These are phyloP conservation scores for Rosellinia necatrix DNA, from an alignment of 2,329 filamentous ascomycete genomes.

Conservation along the genomic window DNA sequence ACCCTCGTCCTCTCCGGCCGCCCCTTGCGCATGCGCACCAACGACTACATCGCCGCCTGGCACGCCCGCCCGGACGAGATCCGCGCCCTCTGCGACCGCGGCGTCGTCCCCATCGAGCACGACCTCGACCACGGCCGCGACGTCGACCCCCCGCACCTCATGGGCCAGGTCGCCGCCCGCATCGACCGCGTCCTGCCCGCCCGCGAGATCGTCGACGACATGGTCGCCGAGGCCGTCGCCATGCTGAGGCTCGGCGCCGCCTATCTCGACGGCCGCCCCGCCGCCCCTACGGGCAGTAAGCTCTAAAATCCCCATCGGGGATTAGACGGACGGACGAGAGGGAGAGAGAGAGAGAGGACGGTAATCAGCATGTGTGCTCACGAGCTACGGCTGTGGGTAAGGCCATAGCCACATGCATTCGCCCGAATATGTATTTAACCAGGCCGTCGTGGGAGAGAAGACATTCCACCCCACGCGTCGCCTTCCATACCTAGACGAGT, in stretches of 20 bases:
- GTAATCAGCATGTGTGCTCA: background rate
- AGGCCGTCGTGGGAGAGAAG: no score
- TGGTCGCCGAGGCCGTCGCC: constrained; percentile 77
- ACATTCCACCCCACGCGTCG: no score
- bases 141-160: constrained; percentile 83
- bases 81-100: constrained; percentile 72
- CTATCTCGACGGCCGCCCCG: constrained; percentile 54
- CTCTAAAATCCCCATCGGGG: no score
- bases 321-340: no score
- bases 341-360: background rate
- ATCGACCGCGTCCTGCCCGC: constrained; percentile 81
- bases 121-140: constrained; percentile 84
- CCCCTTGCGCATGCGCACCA: constrained; percentile 78
- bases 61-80: constrained; percentile 77
- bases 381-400: no score
- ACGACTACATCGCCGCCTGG: constrained; percentile 84
- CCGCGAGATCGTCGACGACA: constrained; percentile 82
- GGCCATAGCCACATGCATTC: no score
- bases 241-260: constrained; percentile 65
- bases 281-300: constrained; percentile 44
- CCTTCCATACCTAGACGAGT: no score
- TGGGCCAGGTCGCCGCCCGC: constrained; percentile 89
- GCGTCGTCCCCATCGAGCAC: constrained; percentile 79
- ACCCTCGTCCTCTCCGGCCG: constrained; percentile 84
- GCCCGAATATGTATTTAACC: no score